phyloP scores from a whole-genome alignment of 2,329 filamentous ascomycete genomes.

The Pseudogymnoascus sp. region DNA sequence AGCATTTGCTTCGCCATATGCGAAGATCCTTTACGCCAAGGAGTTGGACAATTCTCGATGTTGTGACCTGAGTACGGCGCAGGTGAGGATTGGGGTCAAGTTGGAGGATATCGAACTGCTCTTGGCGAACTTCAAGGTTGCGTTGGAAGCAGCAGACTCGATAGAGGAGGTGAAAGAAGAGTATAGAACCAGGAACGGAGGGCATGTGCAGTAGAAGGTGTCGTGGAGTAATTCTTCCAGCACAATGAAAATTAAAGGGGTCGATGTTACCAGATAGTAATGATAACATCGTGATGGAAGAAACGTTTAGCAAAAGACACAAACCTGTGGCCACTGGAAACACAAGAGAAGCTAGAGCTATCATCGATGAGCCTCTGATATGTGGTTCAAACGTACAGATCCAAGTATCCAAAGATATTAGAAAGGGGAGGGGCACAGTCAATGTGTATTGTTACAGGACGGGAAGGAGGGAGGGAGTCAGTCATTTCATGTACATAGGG shows the following conservation, averaged over 20 bases:
- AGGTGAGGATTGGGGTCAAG: conserved; percentile 18
- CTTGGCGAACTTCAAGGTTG: conserved; percentile 17
- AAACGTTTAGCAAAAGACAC: neutral
- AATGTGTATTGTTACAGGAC: neutral
- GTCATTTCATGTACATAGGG: neutral
- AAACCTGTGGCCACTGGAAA: neutral
- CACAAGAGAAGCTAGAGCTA: neutral
- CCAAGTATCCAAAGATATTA: neutral
- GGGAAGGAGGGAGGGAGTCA: neutral
- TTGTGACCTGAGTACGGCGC: conserved; percentile 15
- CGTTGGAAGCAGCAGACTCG: conserved; percentile 15
- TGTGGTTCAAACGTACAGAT: neutral
- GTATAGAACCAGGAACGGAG: neutral
- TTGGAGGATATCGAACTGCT: conserved; percentile 18
- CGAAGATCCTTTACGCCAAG: conserved; percentile 20
- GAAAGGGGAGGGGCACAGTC: neutral
- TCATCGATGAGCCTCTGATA: neutral
- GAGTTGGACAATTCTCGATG: conserved; percentile 14
- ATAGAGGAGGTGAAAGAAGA: neutral
- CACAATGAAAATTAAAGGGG: neutral
- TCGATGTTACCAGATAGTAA: neutral
- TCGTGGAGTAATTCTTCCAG: neutral
- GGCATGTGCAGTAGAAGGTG: neutral
- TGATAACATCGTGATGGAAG: neutral
- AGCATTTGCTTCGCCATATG: conserved; percentile 42